These are phyloP conservation scores for Bertia moriformis DNA, from an alignment of 2,329 filamentous ascomycete species.

Conservation along the genomic window DNA sequence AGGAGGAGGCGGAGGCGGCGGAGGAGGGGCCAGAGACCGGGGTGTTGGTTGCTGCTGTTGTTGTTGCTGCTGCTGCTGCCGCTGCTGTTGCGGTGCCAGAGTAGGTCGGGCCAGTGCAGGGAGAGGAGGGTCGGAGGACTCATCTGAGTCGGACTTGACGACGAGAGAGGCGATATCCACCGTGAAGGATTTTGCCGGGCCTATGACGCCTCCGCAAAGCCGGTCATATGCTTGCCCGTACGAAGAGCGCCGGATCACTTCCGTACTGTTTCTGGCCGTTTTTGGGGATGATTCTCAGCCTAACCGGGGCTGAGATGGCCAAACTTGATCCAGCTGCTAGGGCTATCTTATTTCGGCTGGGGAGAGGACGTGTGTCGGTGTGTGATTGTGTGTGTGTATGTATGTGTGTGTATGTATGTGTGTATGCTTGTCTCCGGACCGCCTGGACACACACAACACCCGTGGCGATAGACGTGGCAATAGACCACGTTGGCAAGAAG, in stretches of 20 bases:
- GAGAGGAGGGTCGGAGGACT: conserved; percentile 39
- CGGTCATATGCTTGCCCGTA: conserved; percentile 2
- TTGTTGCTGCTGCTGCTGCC: conserved; percentile 12
- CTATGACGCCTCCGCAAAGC: conserved; percentile 6
- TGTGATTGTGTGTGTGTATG: too few species aligned
- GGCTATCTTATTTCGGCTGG: too few species aligned
- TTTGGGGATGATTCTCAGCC: neutral
- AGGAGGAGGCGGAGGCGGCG: too few species aligned
- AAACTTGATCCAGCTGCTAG: too few species aligned
- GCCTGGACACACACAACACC: too few species aligned
- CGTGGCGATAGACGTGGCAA: too few species aligned
- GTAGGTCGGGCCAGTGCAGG: conserved; percentile 14
- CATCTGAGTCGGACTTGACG: conserved; percentile 61
- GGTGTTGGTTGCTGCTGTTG: conserved; percentile 18
- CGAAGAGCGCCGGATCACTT: neutral
- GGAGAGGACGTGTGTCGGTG: too few species aligned
- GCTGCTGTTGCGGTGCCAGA: conserved; percentile 11
- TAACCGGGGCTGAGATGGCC: neutral
- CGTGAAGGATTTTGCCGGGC: conserved; percentile 41
- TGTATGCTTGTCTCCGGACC: too few species aligned
- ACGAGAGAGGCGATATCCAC: conserved; percentile 92
- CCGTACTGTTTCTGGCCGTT: neutral
- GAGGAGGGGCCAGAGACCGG: conserved; percentile 4
- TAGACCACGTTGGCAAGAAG: too few species aligned
- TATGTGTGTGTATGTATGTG: too few species aligned